phyloP scores from a whole-genome alignment of 495 filamentous ascomycete species.

The Podospora pseudocomata region DNA sequence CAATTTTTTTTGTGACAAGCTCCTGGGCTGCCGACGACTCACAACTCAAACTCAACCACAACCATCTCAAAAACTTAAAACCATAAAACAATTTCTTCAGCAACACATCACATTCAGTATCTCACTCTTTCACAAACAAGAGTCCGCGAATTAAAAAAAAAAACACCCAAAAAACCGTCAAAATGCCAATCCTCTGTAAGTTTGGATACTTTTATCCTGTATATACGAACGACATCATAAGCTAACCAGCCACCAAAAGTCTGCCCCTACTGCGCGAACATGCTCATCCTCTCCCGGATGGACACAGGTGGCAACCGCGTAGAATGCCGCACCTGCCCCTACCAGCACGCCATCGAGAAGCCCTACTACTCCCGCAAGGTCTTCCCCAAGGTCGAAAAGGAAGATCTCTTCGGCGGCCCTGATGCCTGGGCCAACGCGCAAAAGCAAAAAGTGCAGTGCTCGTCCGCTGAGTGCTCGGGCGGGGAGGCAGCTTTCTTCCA shows the following conservation, averaged over 20 bases:
- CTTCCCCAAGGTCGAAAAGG: slow-evolving; percentile 74
- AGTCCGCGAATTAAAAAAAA: too few relatives aligned
- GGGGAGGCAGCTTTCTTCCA: slow-evolving; percentile 86
- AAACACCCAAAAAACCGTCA: slow-evolving; percentile 18
- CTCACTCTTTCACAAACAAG: neutral
- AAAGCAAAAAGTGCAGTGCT: slow-evolving; percentile 71
- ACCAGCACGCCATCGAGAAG: slow-evolving; percentile 70
- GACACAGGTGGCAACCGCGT: slow-evolving; percentile 58
- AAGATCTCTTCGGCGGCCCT: slow-evolving; percentile 86
- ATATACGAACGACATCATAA: slow-evolving; percentile 7
- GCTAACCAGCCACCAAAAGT: slow-evolving; percentile 48
- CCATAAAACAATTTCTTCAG: neutral
- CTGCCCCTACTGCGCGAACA: slow-evolving; percentile 90
- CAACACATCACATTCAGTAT: neutral
- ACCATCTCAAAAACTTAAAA: slow-evolving; percentile 4
- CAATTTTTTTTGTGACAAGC: neutral
- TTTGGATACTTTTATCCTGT: neutral
- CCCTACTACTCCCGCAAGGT: slow-evolving; percentile 73
- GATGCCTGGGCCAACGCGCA: slow-evolving; percentile 88
- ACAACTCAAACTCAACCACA: slow-evolving; percentile 5
- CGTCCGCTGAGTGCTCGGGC: slow-evolving; percentile 68
- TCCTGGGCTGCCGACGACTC: neutral
- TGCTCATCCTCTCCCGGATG: slow-evolving; percentile 61
- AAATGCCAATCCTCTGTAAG: slow-evolving; percentile 67
- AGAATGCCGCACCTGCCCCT: slow-evolving; percentile 92